Base-by-base conservation (phyloP, 2,329 filamentous ascomycete species). In the Dothistroma septosporum region DNA sequence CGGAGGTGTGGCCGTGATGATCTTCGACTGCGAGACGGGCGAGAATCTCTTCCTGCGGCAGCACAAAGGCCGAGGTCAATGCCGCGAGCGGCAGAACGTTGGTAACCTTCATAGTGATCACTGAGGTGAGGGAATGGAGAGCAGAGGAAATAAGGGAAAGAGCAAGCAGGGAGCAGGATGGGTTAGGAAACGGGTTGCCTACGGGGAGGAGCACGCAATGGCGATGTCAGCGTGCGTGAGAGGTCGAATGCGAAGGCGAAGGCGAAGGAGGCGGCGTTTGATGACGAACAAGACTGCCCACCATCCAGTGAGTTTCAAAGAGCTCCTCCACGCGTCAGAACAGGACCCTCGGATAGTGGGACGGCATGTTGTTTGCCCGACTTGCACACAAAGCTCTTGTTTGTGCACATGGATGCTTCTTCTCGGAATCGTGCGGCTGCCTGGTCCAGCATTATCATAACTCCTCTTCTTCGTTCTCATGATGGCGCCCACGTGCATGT, bases 41-140 rank as follows among this genome's bases (percentile, higher is more conserved):
- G 61, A 82, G 76, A 21, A 82, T 73, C 58, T 80, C 69, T 64
- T 82, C 76, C 53, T 82, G 76, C 16, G 82, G 81, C 53, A 85
- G 74, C 61, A 85, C 80, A 57, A 85, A 78, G 28, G 82, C 82
- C 56, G 80, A 74, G 63, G 77, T 74, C 54, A 82, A 64, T 32
- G 80, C 79, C 66, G 79, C 78, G 54, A 84, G 73, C 59, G 81
- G 78, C 62, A 84, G 69, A 49, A 83, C 65, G 53, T 74, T 74
- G 55, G 73, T 72, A 69, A 82, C 73, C 74, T 78, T 82, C 81
- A 83, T 84, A 49, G 62, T 76, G 65, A 44, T 8, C 28, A 16
- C 11, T n/a, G 28, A 53, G 16, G 28, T 11, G 21, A 31, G n/a
- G 50, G 49, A 60, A 24, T 16, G 11, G n/a, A 32, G 35, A 31